Evolutionary conservation across 352 stramenopile genomes (phyloP).

Genomic region (Globisporangium abappressorium): DNA sequence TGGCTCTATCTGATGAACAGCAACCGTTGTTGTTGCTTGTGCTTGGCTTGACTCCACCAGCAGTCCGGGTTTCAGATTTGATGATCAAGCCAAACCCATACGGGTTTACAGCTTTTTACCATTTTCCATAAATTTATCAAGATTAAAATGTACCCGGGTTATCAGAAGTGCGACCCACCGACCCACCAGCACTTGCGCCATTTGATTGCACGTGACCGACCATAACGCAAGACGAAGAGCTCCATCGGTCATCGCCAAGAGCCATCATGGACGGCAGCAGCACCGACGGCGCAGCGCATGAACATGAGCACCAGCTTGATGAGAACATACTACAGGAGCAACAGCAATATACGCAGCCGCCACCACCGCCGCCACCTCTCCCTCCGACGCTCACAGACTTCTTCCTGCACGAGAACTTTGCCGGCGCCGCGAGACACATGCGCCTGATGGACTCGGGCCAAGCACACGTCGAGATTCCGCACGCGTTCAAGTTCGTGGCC

Average conservation of each 20-base stretch:
- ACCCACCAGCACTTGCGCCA: background rate
- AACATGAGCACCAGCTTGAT: background rate
- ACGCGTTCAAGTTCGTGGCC: conserved; percentile 29
- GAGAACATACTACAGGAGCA: conserved; percentile 1
- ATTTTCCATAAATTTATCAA: background rate
- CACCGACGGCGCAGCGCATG: background rate
- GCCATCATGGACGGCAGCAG: conserved; percentile 1
- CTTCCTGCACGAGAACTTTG: conserved; percentile 27
- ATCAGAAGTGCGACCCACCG: background rate
- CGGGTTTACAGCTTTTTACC: background rate
- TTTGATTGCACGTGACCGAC: background rate
- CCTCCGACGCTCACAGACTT: conserved; percentile 25
- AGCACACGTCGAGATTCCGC: conserved; percentile 27
- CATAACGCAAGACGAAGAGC: background rate
- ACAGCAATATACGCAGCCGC: background rate
- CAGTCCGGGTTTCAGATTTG: background rate
- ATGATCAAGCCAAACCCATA: background rate
- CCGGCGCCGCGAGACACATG: conserved; percentile 30
- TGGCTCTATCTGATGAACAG: background rate
- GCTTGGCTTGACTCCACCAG: background rate
- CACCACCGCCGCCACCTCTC: conserved; percentile 2
- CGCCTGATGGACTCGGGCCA: conserved; percentile 33
- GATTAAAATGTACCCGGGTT: conserved; percentile 2
- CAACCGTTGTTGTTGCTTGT: background rate
- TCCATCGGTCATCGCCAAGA: background rate